phyloP scores from a whole-genome alignment of 2,329 filamentous ascomycete genomes.

The Tolypocladium capitatum region DNA sequence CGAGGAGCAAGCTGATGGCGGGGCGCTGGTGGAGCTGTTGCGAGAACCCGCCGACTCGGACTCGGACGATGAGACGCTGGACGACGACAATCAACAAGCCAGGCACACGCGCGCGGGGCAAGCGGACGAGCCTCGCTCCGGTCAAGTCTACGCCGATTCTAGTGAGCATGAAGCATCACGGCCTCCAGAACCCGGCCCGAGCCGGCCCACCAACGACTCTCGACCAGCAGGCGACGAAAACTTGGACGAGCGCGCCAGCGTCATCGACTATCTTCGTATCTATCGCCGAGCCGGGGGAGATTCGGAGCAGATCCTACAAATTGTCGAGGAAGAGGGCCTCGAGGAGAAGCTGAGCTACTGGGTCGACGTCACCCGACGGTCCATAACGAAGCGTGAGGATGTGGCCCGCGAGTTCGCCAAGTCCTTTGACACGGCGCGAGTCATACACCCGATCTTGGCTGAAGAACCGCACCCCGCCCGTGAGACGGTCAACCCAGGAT shows the following conservation, averaged over 20 bases:
- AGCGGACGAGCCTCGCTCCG: neutral
- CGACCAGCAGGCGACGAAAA: neutral
- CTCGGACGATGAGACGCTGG: slow-evolving; percentile 20
- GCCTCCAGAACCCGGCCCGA: neutral
- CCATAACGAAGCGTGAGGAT: slow-evolving; percentile 13
- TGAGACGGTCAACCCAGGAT: neutral
- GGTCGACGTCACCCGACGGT: slow-evolving; percentile 35
- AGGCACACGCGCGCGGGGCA: neutral
- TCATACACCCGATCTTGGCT: too few species aligned
- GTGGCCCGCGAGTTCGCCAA: neutral
- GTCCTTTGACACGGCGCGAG: neutral
- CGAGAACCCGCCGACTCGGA: slow-evolving; percentile 14
- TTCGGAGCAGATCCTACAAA: slow-evolving; percentile 41
- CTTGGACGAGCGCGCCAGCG: slow-evolving; percentile 9
- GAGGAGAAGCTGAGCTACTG: slow-evolving; percentile 46
- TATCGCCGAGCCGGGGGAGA: slow-evolving; percentile 49
- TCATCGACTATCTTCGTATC: slow-evolving; percentile 32
- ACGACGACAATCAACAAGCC: slow-evolving; percentile 10
- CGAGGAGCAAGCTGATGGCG: slow-evolving; percentile 8
- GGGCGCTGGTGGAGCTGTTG: slow-evolving; percentile 4
- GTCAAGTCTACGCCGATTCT: neutral
- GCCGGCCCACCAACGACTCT: neutral
- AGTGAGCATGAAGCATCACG: neutral
- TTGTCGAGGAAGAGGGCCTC: slow-evolving; percentile 48
- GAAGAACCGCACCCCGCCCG: neutral